Conservation (phyloP, 352 stramenopile genomes). For the Globisporangium viniferum region DNA sequence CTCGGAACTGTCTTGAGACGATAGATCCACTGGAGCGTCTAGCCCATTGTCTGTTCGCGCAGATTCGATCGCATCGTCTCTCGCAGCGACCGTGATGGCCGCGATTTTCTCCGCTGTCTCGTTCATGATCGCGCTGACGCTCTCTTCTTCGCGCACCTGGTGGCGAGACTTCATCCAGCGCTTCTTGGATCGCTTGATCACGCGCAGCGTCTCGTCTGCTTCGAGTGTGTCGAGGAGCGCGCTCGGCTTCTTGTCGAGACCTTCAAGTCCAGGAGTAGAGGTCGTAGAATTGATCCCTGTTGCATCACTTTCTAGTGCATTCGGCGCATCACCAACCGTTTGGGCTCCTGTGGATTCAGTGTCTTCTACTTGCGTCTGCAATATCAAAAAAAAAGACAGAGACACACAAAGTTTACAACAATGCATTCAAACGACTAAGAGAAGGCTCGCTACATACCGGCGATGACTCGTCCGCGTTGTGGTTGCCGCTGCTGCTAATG, state of each 20-base stretch:
- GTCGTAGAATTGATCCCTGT: neutral
- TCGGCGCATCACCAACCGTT: neutral
- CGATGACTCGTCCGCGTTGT: neutral
- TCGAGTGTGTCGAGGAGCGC: constrained; percentile 50
- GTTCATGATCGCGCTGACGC: constrained; percentile 46
- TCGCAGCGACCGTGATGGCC: constrained; percentile 20
- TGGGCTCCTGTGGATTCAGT: neutral
- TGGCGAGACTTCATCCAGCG: constrained; percentile 56
- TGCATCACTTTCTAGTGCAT: neutral
- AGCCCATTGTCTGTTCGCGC: neutral
- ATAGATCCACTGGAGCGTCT: neutral
- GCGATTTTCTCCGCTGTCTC: constrained; percentile 34
- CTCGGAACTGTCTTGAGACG: neutral
- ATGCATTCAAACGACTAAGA: too few species aligned
- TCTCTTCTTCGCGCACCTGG: constrained; percentile 60
- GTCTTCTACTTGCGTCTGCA: neutral
- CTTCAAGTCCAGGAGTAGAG: neutral
- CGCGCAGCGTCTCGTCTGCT: constrained; percentile 44
- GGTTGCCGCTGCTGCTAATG: neutral
- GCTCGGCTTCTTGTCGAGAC: constrained; percentile 17
- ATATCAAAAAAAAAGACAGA: too few species aligned
- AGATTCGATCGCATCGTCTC: constrained; percentile 5
- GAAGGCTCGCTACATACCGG: too few species aligned
- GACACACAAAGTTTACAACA: too few species aligned
- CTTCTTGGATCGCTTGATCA: constrained; percentile 57